phyloP scores from a whole-genome alignment of 2,329 filamentous ascomycete species.

The Fusarium caatingaense region DNA sequence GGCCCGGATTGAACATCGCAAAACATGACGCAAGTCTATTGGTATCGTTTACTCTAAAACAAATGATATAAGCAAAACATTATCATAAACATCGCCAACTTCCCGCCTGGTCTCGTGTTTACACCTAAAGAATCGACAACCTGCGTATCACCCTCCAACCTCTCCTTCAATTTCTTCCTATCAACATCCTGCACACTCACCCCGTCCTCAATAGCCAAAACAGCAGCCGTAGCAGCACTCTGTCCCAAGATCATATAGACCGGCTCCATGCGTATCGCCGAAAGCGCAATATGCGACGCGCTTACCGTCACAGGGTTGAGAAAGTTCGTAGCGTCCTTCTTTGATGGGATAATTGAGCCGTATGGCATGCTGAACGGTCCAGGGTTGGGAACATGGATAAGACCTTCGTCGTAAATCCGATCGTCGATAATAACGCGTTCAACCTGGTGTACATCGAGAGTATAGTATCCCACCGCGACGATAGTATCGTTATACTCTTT shows the following conservation, averaged over 20 bases:
- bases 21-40: not conserved
- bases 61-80: not conserved
- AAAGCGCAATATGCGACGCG: slow-evolving; percentile 24
- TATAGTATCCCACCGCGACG: slow-evolving; percentile 25
- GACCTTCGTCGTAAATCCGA: slow-evolving; percentile 24
- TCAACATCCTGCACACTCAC: slow-evolving; percentile 29
- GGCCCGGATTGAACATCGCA: accelerated
- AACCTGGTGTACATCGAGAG: slow-evolving; percentile 29
- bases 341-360: slow-evolving; percentile 2
- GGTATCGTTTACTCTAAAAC: no score
- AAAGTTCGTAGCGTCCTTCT: slow-evolving; percentile 21
- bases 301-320: slow-evolving; percentile 33
- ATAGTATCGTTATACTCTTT: slow-evolving; percentile 9
- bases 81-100: no score
- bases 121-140: not conserved
- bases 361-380: slow-evolving; percentile 25
- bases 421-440: slow-evolving; percentile 21
- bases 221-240: slow-evolving; percentile 26
- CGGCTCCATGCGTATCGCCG: slow-evolving; percentile 31
- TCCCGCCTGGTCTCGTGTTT: not conserved
- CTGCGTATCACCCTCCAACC: slow-evolving; percentile 9
- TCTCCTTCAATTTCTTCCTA: slow-evolving; percentile 2
- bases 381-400: slow-evolving; percentile 17
- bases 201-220: slow-evolving; percentile 29
- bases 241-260: slow-evolving; percentile 35